phyloP scores from a whole-genome alignment of 176 grass and related monocot genomes.

The Musa troglodytarum region DNA sequence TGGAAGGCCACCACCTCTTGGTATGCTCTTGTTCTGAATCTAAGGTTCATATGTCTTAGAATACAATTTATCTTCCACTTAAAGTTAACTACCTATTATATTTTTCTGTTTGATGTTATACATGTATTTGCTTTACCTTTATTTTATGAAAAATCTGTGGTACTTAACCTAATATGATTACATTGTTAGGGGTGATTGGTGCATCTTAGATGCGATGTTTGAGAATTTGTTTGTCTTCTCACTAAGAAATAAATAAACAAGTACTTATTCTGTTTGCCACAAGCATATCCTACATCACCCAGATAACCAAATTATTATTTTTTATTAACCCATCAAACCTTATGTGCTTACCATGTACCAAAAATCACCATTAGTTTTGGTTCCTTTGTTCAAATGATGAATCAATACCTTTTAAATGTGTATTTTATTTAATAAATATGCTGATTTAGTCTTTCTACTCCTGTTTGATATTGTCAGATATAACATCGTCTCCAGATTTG shows the following conservation, averaged over 20 bases:
- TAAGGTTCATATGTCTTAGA: background rate
- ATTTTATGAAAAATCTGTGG: background rate
- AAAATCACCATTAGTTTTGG: too few species aligned
- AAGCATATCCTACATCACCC: too few species aligned
- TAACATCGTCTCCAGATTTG: conserved; percentile 44
- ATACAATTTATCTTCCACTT: background rate
- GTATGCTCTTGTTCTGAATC: conserved; percentile 30
- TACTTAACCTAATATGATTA: background rate
- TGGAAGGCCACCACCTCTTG: conserved; percentile 65
- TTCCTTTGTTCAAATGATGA: background rate
- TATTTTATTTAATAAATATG: background rate
- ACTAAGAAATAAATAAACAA: too few species aligned
- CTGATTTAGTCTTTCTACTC: background rate
- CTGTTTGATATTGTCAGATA: conserved; percentile 38
- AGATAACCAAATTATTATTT: too few species aligned
- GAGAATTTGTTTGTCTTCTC: too few species aligned
- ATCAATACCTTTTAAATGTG: background rate
- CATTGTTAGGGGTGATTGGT: too few species aligned
- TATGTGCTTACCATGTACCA: too few species aligned
- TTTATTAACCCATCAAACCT: too few species aligned
- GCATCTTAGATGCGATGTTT: too few species aligned
- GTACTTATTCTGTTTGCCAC: too few species aligned
- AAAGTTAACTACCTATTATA: background rate
- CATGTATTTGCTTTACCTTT: background rate
- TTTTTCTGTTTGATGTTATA: background rate